A percentile compares a stretch with the other conserved stretches of the same genome.
phyloP scores from a whole-genome alignment of 2,329 filamentous ascomycete genomes.

The Hortaea sp. region DNA sequence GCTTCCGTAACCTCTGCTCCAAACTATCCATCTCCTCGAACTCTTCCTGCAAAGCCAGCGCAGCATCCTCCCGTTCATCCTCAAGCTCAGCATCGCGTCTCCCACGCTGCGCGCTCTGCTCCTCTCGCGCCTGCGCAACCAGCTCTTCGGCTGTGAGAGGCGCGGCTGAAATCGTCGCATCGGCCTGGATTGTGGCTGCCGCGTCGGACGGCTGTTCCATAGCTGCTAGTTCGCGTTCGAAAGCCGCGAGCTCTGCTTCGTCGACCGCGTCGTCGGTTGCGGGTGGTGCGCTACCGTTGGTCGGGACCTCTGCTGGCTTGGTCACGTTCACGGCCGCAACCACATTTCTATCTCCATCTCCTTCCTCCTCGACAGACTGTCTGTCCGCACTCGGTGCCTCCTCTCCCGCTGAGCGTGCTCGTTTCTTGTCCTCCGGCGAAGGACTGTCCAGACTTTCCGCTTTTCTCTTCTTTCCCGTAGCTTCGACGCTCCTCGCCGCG shows the following conservation, averaged over 20 bases:
- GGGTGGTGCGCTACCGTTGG: no score
- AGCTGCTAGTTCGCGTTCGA: conserved; percentile 67
- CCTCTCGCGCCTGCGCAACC: conserved; percentile 35
- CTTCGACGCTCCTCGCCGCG: conserved; percentile 2
- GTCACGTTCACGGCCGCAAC: not conserved
- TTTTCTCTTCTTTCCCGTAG: conserved; percentile 44
- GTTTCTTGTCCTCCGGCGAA: conserved; percentile 10
- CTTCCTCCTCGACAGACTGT: not conserved
- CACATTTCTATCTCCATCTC: no score
- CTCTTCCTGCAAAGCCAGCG: conserved; percentile 35
- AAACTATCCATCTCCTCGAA: conserved; percentile 42
- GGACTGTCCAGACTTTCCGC: conserved; percentile 20
- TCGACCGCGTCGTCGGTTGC: not conserved
- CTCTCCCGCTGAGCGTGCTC: conserved; percentile 3
- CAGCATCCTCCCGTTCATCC: conserved; percentile 39
- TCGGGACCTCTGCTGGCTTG: not conserved
- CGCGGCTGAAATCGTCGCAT: conserved; percentile 35
- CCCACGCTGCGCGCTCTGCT: conserved; percentile 33
- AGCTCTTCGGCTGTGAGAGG: conserved; percentile 38
- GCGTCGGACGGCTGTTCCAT: conserved; percentile 16
- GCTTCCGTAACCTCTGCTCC: conserved; percentile 34
- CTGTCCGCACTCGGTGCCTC: not conserved
- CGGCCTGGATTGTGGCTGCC: conserved; percentile 17
- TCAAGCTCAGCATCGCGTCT: conserved; percentile 36
- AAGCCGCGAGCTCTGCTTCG: conserved; percentile 53